Evolutionary conservation across 2,329 filamentous ascomycete genomes (phyloP), one percentile per base, ranked within the genome.

Genomic region (Lecanicillium sp.): DNA sequence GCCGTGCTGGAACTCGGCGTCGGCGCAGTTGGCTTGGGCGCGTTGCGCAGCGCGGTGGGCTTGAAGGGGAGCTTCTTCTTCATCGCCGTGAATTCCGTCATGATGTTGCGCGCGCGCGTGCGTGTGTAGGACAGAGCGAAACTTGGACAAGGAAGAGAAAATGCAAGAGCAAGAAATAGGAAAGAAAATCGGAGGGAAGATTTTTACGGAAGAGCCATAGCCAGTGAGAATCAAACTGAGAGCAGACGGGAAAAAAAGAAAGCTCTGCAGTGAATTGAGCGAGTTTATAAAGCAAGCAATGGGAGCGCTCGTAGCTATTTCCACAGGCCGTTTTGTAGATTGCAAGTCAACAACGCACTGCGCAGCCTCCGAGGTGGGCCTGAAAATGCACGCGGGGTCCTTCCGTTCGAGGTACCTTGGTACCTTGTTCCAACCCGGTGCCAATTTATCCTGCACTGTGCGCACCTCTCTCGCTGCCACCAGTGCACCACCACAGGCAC

Each of bases 51-150:
- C 17, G 66, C 70, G 2, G 72, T 75, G 11, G 71, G 71, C 52
- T 76, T 76, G 60, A 76, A 76, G 1, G 73, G 73, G 1, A 76
- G 67, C 51, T 65, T 68, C 56, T 68, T 69, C 48, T 63, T 64
- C 54, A 62, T 67, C 11, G 48, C 21, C 17, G 32, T 40, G 5
- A 23, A 21, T 39, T 67, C 64, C 10, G 60, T 59, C 67, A 70
- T 70, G 39, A 40, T 55, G 43, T 40, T 20, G 20, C 32, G 41
- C n/a, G n/a, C n/a, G n/a, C n/a, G n/a, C n/a, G n/a, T n/a, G n/a
- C n/a, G n/a, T n/a, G n/a, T n/a, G n/a, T n/a, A 38, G 27, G 11
- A 9, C 30, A 8, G 4, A 27, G 23, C 10, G 7, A 26, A 17
- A 17, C 10, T 30, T 14, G n/a, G 30, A 21, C 14, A 32, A 49